Evolutionary conservation across 805 yeast species (phyloP), one percentile per base, ranked within the genome.

Genomic region (Maudiozyma serrabonitensis): DNA sequence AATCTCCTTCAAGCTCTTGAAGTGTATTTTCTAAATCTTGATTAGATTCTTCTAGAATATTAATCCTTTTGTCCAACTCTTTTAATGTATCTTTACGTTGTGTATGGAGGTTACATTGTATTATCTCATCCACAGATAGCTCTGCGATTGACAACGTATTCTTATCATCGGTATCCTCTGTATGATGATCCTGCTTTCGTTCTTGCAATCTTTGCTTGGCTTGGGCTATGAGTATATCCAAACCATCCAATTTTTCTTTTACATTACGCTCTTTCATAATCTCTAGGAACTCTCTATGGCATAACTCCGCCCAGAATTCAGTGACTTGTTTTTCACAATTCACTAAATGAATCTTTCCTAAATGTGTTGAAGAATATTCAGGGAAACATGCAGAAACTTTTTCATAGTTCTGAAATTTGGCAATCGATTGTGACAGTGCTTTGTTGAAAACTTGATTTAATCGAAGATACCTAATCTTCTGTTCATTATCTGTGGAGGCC

Each of bases 351-450:
- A 66, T 66, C 3, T 67, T 62, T 3, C 82, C 83, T 23, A 69
- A 72, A n/a, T 66, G 68, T 15, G 73, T 63, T n/a, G 59, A 49
- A 2, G 81, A 71, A 41, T 79, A 70, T 6, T 66, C 62, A 2
- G 86, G 86, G 58, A 76, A 81, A 58, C 85, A 80, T 19, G 73
- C 58, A 46, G 69, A 64, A 23, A 81, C 60, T 52, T 76, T 77
- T 13, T 80, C 83, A 49, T 71, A 64, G 23, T 74, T 70, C 39
- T 79, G 67, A 41, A 79, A 69, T 54, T 72, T 74, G 4, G 53
- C 47, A 38, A 79, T 71, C 2, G 80, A 72, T 55, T 76, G 80
- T 26, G 75, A 75, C 26, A 81, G 67, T 0, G 86, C 84, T 50
- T 76, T 72, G 26, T 70, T 67, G 47, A 78, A 72, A 6, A 80